A percentile compares a stretch with the other conserved stretches of the same genome.
Conservation (phyloP, 352 stramenopile species). For the Pythium volutum region DNA sequence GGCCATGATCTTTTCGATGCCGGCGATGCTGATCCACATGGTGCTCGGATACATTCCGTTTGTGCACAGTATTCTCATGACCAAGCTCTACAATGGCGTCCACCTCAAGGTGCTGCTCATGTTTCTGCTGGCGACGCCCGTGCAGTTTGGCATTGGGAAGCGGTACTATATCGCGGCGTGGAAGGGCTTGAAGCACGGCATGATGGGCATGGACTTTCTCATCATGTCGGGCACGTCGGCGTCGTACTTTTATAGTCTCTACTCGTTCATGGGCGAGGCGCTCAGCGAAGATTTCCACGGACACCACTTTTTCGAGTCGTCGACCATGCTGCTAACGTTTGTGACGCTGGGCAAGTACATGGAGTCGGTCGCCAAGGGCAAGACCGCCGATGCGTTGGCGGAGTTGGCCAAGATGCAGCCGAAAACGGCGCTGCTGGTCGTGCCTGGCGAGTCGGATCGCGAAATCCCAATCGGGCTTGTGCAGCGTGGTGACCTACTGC, state of each 20-base stretch:
- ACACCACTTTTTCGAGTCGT: constrained; percentile 89
- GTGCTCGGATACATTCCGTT: constrained; percentile 77
- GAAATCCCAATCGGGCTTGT: constrained; percentile 84
- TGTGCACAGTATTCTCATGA: constrained; percentile 69
- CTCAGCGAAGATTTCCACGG: constrained; percentile 61
- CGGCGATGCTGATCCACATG: constrained; percentile 86
- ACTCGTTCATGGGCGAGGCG: constrained; percentile 67
- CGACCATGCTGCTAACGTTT: constrained; percentile 84
- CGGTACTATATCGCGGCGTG: constrained; percentile 83
- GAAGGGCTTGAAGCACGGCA: constrained; percentile 78
- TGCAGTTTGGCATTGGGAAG: constrained; percentile 79
- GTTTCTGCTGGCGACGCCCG: constrained; percentile 76
- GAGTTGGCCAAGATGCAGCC: constrained; percentile 75
- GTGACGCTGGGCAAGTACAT: constrained; percentile 88
- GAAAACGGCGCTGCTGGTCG: constrained; percentile 70
- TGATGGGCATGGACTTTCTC: constrained; percentile 90
- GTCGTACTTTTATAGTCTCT: constrained; percentile 85
- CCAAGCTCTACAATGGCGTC: constrained; percentile 67
- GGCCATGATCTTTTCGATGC: constrained; percentile 81
- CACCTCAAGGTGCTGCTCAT: constrained; percentile 81
- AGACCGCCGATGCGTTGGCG: constrained; percentile 72
- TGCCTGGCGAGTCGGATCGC: constrained; percentile 43
- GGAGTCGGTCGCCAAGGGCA: constrained; percentile 85
- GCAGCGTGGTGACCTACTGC: constrained; percentile 73
- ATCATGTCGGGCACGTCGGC: constrained; percentile 82